Base-by-base conservation (phyloP, 805 yeast species). In the Metschnikowia chrysomelidarum region DNA sequence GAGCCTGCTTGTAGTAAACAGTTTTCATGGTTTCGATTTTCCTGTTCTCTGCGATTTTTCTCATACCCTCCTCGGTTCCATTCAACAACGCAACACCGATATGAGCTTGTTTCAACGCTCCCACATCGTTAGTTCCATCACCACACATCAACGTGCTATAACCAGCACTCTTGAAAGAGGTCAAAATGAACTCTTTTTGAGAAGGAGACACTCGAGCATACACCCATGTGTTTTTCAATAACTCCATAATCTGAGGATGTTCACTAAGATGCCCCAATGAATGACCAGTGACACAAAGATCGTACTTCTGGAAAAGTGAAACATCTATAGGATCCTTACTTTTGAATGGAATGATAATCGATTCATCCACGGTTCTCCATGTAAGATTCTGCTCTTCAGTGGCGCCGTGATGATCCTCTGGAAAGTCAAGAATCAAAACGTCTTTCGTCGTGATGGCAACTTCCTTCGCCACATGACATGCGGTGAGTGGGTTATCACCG, bases 121-220 rank as follows among this genome's bases (percentile, higher is more conserved):
- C 98, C 32, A 93, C 98, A 71, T 93, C 98, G 58, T 93, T 93
- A n/a, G 98, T 93, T 65, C 98, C 98, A 66, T 93, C 98, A 72
- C 98, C 98, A 66, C 98, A 93, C 98, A 93, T 93, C 52, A 93
- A 74, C 16, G 98, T 93, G 56, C 78, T 83, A 64, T 91, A 93
- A 17, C 96, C 96, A 59, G 87, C 74, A 44, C 78, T 81, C 61
- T 91, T 93, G 59, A 87, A 76, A 24, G 88, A 76, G 43, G 80
- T 82, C 53, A 93, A 71, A 51, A 93, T 80, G 49, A 83, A 87
- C 64, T 93, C 98, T 66, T 93, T 93, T 67, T 93, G 98, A 17
- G 83, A 56, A 25, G 98, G 98, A 5, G 98, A 91, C 20, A 93
- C 98, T 67, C 98, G 83, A 28, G 98, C 97, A 57, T 87, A 93